These are phyloP conservation scores for Colletotrichum somersetense DNA, from an alignment of 2,329 filamentous ascomycete species.

Conservation along the genomic window DNA sequence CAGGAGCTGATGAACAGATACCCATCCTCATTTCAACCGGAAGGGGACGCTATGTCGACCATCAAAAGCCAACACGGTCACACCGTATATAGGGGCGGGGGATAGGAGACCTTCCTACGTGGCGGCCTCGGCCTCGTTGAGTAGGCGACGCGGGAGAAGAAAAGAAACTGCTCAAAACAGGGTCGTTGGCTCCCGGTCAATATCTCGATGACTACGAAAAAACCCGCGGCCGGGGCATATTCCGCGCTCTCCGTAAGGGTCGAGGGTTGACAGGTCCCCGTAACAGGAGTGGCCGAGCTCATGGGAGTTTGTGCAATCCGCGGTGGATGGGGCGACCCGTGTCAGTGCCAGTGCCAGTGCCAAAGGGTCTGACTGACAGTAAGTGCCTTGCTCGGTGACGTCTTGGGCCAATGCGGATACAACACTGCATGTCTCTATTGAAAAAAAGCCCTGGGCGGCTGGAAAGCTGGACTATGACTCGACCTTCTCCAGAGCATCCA, in stretches of 20 bases:
- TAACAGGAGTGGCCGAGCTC: slow-evolving; percentile 18
- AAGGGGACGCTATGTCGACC: slow-evolving; percentile 6
- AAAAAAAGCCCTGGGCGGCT: slow-evolving; percentile 19
- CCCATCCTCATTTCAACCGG: slow-evolving; percentile 16
- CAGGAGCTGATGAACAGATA: slow-evolving; percentile 3
- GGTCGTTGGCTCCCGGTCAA: neutral
- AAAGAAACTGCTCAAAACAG: neutral
- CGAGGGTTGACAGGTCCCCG: slow-evolving; percentile 16
- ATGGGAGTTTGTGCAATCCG: slow-evolving; percentile 26
- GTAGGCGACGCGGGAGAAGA: slow-evolving; percentile 12
- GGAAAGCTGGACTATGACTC: slow-evolving; percentile 30
- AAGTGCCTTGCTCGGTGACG: slow-evolving; percentile 19
- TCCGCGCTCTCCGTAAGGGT: slow-evolving; percentile 16
- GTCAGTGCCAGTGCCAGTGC: slow-evolving; percentile 13
- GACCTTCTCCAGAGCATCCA: slow-evolving; percentile 38
- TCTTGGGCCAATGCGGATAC: slow-evolving; percentile 12
- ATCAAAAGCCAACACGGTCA: slow-evolving; percentile 6
- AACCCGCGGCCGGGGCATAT: slow-evolving; percentile 10
- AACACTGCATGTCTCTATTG: slow-evolving; percentile 9
- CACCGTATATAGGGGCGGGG: neutral
- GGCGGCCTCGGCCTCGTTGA: slow-evolving; percentile 2
- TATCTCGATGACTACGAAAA: neutral
- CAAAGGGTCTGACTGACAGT: neutral
- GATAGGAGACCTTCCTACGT: neutral
- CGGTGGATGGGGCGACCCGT: slow-evolving; percentile 2